A percentile compares a stretch with the other conserved stretches of the same genome.
These are phyloP conservation scores for Rhodosporidiobolus sp. DNA, from an alignment of 768 basidiomycete genomes.

Conservation along the genomic window DNA sequence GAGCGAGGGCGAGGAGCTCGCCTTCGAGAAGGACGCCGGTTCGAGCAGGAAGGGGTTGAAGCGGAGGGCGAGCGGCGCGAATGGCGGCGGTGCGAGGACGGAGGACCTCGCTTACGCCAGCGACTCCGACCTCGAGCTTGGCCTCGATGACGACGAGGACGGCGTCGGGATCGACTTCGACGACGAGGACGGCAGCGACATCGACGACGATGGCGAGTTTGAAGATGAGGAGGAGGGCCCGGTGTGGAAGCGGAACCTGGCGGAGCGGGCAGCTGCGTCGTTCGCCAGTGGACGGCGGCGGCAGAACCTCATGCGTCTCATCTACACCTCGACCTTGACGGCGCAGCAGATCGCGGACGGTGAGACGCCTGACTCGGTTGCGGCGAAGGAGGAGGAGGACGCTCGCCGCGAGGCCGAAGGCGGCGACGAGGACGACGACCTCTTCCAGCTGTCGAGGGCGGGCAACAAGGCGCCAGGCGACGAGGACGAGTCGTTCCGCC, in stretches of 20 bases:
- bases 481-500: conserved; percentile 41
- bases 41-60: background rate
- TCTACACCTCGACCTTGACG: conserved; percentile 68
- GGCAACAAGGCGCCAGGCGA: conserved; percentile 14
- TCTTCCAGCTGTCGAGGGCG: conserved; percentile 59
- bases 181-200: conserved; percentile 52
- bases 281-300: conserved; percentile 53
- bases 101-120: conserved; percentile 40
- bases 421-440: conserved; percentile 48
- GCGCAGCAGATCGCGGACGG: conserved; percentile 65
- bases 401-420: conserved; percentile 30
- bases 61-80: conserved; percentile 1
- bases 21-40: conserved; percentile 42
- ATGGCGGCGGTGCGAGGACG: conserved; percentile 7
- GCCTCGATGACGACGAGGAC: conserved; percentile 47
- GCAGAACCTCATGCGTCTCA: conserved; percentile 78
- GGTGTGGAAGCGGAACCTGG: conserved; percentile 70
- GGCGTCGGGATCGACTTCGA: conserved; percentile 51
- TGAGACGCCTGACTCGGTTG: conserved; percentile 42
- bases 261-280: conserved; percentile 54
- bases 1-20: conserved; percentile 44
- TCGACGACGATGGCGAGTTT: conserved; percentile 53
- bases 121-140: conserved; percentile 45
- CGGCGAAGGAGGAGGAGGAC: conserved; percentile 37
- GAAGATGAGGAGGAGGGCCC: conserved; percentile 57